Evolutionary conservation across 805 yeast species (phyloP).

Genomic region (Brettanomyces custersianus): DNA sequence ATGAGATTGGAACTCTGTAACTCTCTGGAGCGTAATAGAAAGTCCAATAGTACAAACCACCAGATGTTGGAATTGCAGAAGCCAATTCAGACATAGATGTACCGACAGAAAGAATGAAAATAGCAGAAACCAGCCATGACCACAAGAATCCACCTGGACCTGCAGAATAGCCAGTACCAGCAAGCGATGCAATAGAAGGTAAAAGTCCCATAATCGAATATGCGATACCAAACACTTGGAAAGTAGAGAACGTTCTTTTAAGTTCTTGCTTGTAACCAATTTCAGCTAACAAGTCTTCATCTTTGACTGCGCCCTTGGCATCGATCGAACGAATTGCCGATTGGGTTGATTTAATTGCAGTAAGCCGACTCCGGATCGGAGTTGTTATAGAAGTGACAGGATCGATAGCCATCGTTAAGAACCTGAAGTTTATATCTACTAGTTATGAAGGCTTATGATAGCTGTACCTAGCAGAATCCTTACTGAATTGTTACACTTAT

Average conservation of each 20-base stretch:
- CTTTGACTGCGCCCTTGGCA: conserved; percentile 18
- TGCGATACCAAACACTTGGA: conserved; percentile 64
- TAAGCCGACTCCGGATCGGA: conserved; percentile 11
- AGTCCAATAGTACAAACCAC: conserved; percentile 67
- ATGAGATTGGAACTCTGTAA: conserved; percentile 44
- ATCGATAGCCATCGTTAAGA: conserved; percentile 1
- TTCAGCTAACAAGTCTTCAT: conserved; percentile 34
- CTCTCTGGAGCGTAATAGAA: conserved; percentile 54
- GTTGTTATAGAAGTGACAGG: conserved; percentile 5
- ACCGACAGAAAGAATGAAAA: conserved; percentile 51
- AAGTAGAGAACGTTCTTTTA: conserved; percentile 47
- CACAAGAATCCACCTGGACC: conserved; percentile 61
- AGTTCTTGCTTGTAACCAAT: conserved; percentile 69
- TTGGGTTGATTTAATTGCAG: conserved; percentile 16
- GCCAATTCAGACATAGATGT: conserved; percentile 58
- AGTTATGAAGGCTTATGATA: too few species aligned
- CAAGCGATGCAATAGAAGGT: conserved; percentile 52
- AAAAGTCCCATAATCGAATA: conserved; percentile 65
- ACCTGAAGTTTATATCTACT: too few species aligned
- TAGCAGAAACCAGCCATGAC: conserved; percentile 61
- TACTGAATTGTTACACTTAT: too few species aligned
- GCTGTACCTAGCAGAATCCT: too few species aligned
- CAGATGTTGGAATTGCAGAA: conserved; percentile 65
- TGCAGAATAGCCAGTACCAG: conserved; percentile 44
- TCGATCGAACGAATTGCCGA: conserved; percentile 21